Percentiles rank a stretch among this genome's conserved stretches.
phyloP scores from a whole-genome alignment of 2,329 filamentous ascomycete species.

The Penicillium aurantiogriseum region DNA sequence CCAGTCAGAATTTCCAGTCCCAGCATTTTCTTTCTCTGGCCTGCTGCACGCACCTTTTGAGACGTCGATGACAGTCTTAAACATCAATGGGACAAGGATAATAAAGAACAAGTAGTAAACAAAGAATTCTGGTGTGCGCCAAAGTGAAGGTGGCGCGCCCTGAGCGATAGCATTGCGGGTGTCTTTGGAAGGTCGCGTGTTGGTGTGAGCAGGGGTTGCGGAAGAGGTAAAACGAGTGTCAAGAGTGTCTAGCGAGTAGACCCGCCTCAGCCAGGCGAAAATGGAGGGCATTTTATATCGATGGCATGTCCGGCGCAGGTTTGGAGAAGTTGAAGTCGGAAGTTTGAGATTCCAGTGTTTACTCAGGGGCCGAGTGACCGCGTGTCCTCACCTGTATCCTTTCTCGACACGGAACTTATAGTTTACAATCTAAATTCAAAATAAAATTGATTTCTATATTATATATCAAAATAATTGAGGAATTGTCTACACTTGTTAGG shows the following conservation, averaged over 20 bases:
- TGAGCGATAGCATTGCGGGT: conserved; percentile 43
- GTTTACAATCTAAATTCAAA: neutral
- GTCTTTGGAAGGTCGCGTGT: conserved; percentile 47
- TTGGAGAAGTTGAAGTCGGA: conserved; percentile 12
- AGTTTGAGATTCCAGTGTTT: conserved; percentile 18
- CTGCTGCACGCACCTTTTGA: conserved; percentile 64
- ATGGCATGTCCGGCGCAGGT: conserved; percentile 29
- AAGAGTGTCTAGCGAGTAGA: conserved; percentile 66
- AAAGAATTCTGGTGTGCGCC: conserved; percentile 83
- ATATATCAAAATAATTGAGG: neutral
- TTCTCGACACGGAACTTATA: neutral
- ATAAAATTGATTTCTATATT: neutral
- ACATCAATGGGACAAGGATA: conserved; percentile 75
- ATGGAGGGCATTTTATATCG: conserved; percentile 44
- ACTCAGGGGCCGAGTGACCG: conserved; percentile 15
- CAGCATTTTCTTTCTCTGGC: neutral
- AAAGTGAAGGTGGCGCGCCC: conserved; percentile 65
- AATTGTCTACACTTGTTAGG: neutral
- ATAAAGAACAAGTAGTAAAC: conserved; percentile 72
- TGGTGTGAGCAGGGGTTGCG: conserved; percentile 65
- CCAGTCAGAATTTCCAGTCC: conserved; percentile 15
- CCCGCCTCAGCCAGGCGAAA: conserved; percentile 50
- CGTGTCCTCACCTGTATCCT: neutral
- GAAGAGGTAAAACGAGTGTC: conserved; percentile 72
- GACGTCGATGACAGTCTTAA: conserved; percentile 82